Evolutionary conservation across 257 asterid species (phyloP).

Genomic region (Lithospermum erythrorhizon): DNA sequence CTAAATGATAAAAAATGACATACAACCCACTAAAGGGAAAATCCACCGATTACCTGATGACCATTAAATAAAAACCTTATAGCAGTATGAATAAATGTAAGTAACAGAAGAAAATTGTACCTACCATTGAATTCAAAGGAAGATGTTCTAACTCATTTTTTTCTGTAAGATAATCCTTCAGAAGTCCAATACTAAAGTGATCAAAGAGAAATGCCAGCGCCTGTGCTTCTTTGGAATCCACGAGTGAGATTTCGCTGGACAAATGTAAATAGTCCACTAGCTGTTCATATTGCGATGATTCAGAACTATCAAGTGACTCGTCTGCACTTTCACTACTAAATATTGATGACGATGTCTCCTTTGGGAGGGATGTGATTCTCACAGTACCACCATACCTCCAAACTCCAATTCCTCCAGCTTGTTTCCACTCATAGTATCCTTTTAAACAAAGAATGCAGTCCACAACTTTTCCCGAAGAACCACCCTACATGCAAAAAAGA

Average conservation of each 20-base stretch:
- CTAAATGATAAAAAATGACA: no score
- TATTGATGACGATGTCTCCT: slow-evolving; percentile 55
- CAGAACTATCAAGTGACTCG: slow-evolving; percentile 69
- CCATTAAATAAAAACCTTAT: no score
- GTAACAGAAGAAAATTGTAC: slow-evolving; percentile 38
- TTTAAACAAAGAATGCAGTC: slow-evolving; percentile 85
- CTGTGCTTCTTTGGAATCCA: slow-evolving; percentile 58
- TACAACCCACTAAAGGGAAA: no score
- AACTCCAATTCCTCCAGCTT: slow-evolving; percentile 80
- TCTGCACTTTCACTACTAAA: slow-evolving; percentile 62
- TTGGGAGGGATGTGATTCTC: slow-evolving; percentile 53
- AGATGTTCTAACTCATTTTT: slow-evolving; percentile 37
- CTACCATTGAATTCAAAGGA: slow-evolving; percentile 89
- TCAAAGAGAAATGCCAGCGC: slow-evolving; percentile 58
- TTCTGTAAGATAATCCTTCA: slow-evolving; percentile 55
- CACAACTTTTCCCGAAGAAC: slow-evolving; percentile 86
- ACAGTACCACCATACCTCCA: slow-evolving; percentile 92
- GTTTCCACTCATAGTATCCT: slow-evolving; percentile 83
- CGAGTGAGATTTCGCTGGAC: slow-evolving; percentile 36
- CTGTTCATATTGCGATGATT: slow-evolving; percentile 66
- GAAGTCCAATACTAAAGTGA: slow-evolving; percentile 53
- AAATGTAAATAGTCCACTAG: slow-evolving; percentile 58
- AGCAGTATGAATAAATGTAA: not conserved
- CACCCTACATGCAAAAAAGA: slow-evolving; percentile 43
- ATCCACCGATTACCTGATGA: no score